phyloP scores from a whole-genome alignment of 331 rosid species.

The Stylosanthes scabra region DNA sequence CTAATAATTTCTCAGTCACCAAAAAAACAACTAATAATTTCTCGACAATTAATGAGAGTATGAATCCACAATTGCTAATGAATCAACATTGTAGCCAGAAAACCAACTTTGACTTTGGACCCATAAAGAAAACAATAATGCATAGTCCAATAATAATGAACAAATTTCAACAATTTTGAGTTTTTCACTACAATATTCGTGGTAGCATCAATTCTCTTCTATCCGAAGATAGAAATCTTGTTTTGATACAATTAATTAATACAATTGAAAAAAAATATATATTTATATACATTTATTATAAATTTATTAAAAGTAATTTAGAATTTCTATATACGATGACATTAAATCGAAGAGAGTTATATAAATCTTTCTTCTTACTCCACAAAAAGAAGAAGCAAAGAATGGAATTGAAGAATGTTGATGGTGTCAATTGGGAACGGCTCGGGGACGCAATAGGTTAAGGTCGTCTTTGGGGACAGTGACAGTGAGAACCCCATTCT shows the following conservation, averaged over 20 bases:
- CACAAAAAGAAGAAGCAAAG: not conserved
- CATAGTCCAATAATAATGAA: not conserved
- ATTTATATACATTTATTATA: too few species aligned
- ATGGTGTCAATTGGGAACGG: not conserved
- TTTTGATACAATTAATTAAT: not conserved
- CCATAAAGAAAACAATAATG: not conserved
- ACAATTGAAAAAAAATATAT: not conserved
- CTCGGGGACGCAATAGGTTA: not conserved
- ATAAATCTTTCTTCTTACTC: not conserved
- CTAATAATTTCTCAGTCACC: too few species aligned
- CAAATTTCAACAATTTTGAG: not conserved
- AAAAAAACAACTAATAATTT: too few species aligned
- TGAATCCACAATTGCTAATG: too few species aligned
- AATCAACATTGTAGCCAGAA: not conserved
- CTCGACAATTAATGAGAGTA: too few species aligned
- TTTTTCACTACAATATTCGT: not conserved
- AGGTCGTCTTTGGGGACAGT: conserved; percentile 21
- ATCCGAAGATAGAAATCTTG: not conserved
- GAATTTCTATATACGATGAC: too few species aligned
- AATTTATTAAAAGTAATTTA: too few species aligned
- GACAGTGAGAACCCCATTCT: conserved; percentile 36
- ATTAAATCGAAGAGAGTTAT: not conserved
- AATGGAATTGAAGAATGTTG: not conserved
- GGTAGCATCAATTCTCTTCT: not conserved
- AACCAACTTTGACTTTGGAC: not conserved